Base-by-base conservation (phyloP, 2,329 filamentous ascomycete genomes). In the Colletotrichum sp. region DNA sequence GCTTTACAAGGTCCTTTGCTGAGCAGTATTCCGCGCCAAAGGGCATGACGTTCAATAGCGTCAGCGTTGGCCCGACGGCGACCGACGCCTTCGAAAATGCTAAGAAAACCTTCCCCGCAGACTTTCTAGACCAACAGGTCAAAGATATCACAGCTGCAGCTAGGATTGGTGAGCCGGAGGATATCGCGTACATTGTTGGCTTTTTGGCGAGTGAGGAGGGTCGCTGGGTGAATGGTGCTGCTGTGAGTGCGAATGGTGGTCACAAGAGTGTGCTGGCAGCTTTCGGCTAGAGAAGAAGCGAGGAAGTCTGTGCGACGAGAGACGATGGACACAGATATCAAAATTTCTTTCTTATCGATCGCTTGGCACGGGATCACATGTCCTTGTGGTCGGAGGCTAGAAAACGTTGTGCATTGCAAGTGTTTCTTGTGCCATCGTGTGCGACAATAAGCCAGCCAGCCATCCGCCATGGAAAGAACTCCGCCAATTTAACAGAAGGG, bases 31-130 rank as follows among this genome's bases (percentile, higher is more conserved):
- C 81, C 18, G 80, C 80, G 12, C 71, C 67, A 0, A 77, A 81
- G 8, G 79, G 77, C 1, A 79, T 80, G 13, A 83, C 81, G 0
- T 82, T 83, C 2, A 84, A 84, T 69, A 80, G 75, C 13, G 80
- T 84, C 5, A 81, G 83, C 59, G 83, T 80, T 4, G 83, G 83
- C 1, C 81, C 79, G 4, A 68, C 83, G 28, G 80, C 79, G 22
- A 81, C 75, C 6, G 59, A 75, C 15, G 32, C 68, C 5, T n/a
- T 59, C 6, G 36, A 60, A 2, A 44, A 39, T 5, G 57, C 34
- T 8, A 64, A 60, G 44, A 44, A n/a, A 4, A 34, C 39, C 8
- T 71, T 34, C 13, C 22, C 24, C 1, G 5, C n/a, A 9, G 64
- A 68, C 1, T 72, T 57, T 22, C 22, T 71, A 7, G 4, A 55